Percentiles rank a stretch among this genome's conserved stretches.
phyloP scores from a whole-genome alignment of 768 basidiomycete species.

The Zangia roseola region DNA sequence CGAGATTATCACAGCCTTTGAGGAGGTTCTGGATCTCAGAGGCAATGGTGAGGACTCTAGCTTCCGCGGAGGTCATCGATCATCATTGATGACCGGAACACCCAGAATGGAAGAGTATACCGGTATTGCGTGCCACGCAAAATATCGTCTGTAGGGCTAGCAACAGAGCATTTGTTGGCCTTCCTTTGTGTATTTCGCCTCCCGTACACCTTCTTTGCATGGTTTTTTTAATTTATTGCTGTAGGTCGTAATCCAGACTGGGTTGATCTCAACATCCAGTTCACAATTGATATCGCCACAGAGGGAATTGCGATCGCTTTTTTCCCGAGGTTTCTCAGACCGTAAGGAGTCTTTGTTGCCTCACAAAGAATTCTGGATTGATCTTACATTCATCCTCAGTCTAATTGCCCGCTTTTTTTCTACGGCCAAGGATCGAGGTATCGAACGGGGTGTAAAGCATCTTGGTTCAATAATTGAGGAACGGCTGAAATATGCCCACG shows the following conservation, averaged over 20 bases:
- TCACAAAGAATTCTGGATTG: too few relatives aligned
- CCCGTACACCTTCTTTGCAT: background rate
- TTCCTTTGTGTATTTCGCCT: conserved; percentile 39
- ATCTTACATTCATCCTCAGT: background rate
- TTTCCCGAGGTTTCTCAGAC: conserved; percentile 34
- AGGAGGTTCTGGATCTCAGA: conserved; percentile 31
- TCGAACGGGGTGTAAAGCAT: conserved; percentile 7
- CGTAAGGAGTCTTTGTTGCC: too few relatives aligned
- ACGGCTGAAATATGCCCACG: conserved; percentile 18
- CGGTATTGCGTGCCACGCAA: conserved; percentile 23
- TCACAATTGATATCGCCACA: conserved; percentile 25
- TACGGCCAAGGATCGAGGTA: conserved; percentile 4
- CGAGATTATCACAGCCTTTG: conserved; percentile 41
- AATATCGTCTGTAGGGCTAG: conserved; percentile 40
- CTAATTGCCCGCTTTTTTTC: conserved; percentile 14
- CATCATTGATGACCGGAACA: background rate
- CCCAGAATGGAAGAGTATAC: conserved; percentile 40
- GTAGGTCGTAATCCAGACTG: conserved; percentile 27
- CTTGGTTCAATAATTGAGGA: conserved; percentile 33
- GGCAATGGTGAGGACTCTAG: conserved; percentile 8
- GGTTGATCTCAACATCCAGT: conserved; percentile 29
- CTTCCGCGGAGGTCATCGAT: background rate
- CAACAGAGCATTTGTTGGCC: conserved; percentile 49
- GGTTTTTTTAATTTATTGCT: background rate
- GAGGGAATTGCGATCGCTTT: conserved; percentile 18